Evolutionary conservation across 768 basidiomycete genomes (phyloP).

Genomic region (Amanita molliuscula): DNA sequence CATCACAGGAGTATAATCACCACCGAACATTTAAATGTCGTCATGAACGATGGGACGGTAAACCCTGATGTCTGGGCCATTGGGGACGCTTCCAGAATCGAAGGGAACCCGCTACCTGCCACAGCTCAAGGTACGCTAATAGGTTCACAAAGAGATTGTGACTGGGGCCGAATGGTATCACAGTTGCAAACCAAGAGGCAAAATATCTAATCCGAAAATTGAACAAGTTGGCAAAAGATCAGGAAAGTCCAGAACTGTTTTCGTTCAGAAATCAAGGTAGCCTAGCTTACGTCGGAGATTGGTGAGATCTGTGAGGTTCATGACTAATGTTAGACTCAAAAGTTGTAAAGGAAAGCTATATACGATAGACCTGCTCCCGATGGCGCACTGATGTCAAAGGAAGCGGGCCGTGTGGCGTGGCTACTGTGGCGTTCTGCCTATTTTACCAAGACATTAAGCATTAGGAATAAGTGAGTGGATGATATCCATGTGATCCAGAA

Average conservation of each 20-base stretch:
- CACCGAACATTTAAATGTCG: conserved; percentile 50
- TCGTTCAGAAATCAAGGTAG: conserved; percentile 64
- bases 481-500: neutral
- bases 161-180: conserved; percentile 16
- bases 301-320: conserved; percentile 26
- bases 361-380: conserved; percentile 53
- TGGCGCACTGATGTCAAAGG: conserved; percentile 36
- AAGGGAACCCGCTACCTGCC: conserved; percentile 55
- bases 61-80: conserved; percentile 72
- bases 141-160: neutral
- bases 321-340: neutral
- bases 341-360: conserved; percentile 54
- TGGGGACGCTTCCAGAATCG: conserved; percentile 64
- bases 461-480: conserved; percentile 52
- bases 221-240: conserved; percentile 50
- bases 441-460: conserved; percentile 65
- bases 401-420: conserved; percentile 66
- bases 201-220: conserved; percentile 56
- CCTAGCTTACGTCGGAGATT: conserved; percentile 73
- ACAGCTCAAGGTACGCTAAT: conserved; percentile 64
- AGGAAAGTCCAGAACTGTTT: conserved; percentile 41
- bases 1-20: conserved; percentile 24
- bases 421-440: conserved; percentile 76
- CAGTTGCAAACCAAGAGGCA: conserved; percentile 69
- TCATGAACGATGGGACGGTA: conserved; percentile 39